Percentiles rank a stretch among this genome's conserved stretches.
Conservation (phyloP, 768 basidiomycete species). For the Amanita rimosa region DNA sequence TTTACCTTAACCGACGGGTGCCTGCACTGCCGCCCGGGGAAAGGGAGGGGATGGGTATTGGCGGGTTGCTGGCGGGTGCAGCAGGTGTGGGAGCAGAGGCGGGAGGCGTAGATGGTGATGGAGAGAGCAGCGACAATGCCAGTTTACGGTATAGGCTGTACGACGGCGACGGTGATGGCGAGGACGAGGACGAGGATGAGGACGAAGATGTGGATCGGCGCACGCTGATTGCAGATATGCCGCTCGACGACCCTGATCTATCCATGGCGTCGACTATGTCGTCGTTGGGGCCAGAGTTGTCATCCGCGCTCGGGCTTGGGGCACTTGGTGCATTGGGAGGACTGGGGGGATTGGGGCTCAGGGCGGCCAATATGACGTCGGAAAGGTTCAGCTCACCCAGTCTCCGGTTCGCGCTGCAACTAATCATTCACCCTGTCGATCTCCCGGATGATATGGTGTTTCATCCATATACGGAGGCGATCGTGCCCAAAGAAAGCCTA, state of each 20-base stretch:
- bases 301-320: not conserved
- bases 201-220: conserved; percentile 32
- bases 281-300: not conserved
- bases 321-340: not conserved
- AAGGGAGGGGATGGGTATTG: not conserved
- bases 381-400: conserved; percentile 80
- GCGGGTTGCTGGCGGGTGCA: not conserved
- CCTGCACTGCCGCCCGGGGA: not conserved
- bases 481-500: conserved; percentile 76
- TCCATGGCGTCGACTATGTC: conserved; percentile 1
- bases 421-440: conserved; percentile 82
- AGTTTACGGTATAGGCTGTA: not conserved
- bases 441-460: conserved; percentile 93
- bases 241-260: conserved; percentile 14
- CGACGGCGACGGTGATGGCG: conserved; percentile 7
- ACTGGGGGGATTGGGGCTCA: not conserved
- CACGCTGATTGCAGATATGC: conserved; percentile 28
- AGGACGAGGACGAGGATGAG: conserved; percentile 32
- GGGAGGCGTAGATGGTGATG: not conserved
- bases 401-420: conserved; percentile 73
- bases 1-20: conserved; percentile 72
- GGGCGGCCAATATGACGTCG: conserved; percentile 33
- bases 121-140: not conserved
- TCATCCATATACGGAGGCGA: conserved; percentile 86
- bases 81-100: not conserved